Evolutionary conservation across 106 monocot genomes (phyloP), one percentile per base, ranked within the genome.

Genomic region (Dendrobium catenatum): DNA sequence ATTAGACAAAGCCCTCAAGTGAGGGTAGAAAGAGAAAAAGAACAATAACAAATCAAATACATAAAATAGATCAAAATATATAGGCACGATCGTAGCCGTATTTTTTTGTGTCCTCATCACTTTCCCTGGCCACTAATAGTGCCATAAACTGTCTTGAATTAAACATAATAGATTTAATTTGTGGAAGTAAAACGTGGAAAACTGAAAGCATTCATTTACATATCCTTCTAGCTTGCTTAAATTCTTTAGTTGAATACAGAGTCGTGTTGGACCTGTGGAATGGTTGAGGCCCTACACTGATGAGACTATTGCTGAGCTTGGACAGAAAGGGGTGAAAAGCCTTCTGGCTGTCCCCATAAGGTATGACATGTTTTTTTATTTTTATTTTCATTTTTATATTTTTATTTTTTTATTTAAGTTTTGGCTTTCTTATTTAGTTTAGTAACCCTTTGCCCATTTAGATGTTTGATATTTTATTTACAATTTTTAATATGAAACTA

Each of bases 201-300:
- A 4, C 6, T 8, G 22, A 64, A 22, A 22, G 7, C 1, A 22
- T 64, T 11, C n/a, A 22, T 64, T 64, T 5, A 64, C 6, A 51
- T 9, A 4, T 64, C 22, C 4, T 31, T 56, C 18, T 78, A 19
- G 16, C 9, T 55, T 58, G 40, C 27, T 31, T 72, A 33, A 33
- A 72, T 72, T 72, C 27, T 37, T 72, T 19, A 43, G 42, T 43
- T 44, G 74, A 42, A 74, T n/a, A 78, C 82, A 98, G 98, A 98
- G 98, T 68, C 90, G 98, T 79, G 98, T 98, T 76, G 98, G 98
- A 73, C 98, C 95, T 54, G 98, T 98, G 18, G 95, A 98, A 87
- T 98, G 98, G 98, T 83, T 98, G 85, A 91, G 79, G 81, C 98
- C 98, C n/a, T 98, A 98, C 76, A 95, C 98, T 49, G 98, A 98